Evolutionary conservation across 768 basidiomycete species (phyloP), one percentile per base, ranked within the genome.

Genomic region (Lanmaoa pseudosensibilis): DNA sequence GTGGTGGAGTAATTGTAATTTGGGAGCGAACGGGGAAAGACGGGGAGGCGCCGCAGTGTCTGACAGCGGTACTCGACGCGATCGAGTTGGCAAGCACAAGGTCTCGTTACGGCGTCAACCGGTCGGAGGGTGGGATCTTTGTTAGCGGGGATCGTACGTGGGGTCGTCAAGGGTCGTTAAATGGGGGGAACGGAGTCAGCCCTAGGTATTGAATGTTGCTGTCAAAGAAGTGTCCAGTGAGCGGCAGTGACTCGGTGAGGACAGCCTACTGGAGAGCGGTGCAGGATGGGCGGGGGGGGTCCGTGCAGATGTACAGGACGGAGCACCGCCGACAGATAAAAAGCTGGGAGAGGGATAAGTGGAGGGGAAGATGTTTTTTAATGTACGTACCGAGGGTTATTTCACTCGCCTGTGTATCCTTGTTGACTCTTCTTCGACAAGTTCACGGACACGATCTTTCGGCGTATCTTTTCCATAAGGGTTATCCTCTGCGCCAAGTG

Each of bases 1-100:
- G 68, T 72, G 65, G 68, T 72, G 65, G 55, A 47, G 57, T 57
- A 71, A 69, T 71, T 71, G 67, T 46, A 69, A 71, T 58, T 61
- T 39, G 52, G 50, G 52, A 46, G 58, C 48, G 52, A 60, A 57
- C 57, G 63, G 65, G 50, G 60, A 40, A 54, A 54, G 43, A 57
- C 57, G 68, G 59, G 62, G 66, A 56, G 58, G 60, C 54, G 55
- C 33, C 50, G 45, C 40, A 58, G 50, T 39, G 34, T 41, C 38
- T 43, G 60, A 56, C 51, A 52, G 30, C 33, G 36, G 45, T 16
- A 41, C 40, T 46, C 32, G 47, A 39, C 18, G 50, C 45, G 62
- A 55, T 59, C 54, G 52, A 25, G 58, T 15, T 21, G 46, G 27
- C 16, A 23, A 32, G 30, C 40, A 36, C 50, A 27, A 32, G 27